These are phyloP conservation scores for Lotus japonicus DNA, from an alignment of 306 rosid species.

Conservation along the genomic window DNA sequence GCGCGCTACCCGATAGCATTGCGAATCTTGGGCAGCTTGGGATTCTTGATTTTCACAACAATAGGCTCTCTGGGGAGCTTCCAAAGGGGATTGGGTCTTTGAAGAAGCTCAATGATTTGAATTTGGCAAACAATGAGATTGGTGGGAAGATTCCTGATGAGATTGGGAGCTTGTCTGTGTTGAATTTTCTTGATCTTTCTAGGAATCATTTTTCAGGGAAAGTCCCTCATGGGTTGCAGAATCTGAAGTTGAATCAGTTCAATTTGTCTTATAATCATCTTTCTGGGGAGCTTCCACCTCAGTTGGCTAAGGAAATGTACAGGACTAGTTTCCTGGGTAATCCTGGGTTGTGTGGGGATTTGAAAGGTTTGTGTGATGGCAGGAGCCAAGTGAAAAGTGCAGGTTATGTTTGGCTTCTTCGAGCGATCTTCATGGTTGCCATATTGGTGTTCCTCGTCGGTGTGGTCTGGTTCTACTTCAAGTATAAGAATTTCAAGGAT, in stretches of 20 bases:
- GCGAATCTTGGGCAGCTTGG: slow-evolving; percentile 59
- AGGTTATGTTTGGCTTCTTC: slow-evolving; percentile 62
- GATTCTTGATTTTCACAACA: slow-evolving; percentile 61
- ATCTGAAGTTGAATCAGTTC: slow-evolving; percentile 62
- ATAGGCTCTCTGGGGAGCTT: slow-evolving; percentile 62
- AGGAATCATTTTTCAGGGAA: slow-evolving; percentile 57
- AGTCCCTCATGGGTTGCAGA: slow-evolving; percentile 61
- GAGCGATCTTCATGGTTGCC: slow-evolving; percentile 51
- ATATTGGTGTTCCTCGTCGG: slow-evolving; percentile 57
- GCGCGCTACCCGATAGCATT: slow-evolving; percentile 51
- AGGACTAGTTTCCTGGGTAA: slow-evolving; percentile 68
- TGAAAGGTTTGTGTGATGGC: slow-evolving; percentile 45
- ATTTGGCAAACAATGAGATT: slow-evolving; percentile 56
- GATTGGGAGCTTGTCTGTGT: slow-evolving; percentile 51
- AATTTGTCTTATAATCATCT: slow-evolving; percentile 61
- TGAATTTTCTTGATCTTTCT: slow-evolving; percentile 85
- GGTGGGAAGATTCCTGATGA: slow-evolving; percentile 64
- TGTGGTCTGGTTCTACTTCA: slow-evolving; percentile 64
- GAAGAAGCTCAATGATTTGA: slow-evolving; percentile 73
- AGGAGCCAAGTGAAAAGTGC: slow-evolving; percentile 23
- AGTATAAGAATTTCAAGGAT: slow-evolving; percentile 57
- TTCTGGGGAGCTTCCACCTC: slow-evolving; percentile 70
- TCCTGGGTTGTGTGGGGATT: slow-evolving; percentile 69
- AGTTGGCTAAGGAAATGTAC: slow-evolving; percentile 51
- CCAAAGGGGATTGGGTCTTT: slow-evolving; percentile 37